phyloP scores from a whole-genome alignment of 169 alveolate species.

The Perkinsus olseni region DNA sequence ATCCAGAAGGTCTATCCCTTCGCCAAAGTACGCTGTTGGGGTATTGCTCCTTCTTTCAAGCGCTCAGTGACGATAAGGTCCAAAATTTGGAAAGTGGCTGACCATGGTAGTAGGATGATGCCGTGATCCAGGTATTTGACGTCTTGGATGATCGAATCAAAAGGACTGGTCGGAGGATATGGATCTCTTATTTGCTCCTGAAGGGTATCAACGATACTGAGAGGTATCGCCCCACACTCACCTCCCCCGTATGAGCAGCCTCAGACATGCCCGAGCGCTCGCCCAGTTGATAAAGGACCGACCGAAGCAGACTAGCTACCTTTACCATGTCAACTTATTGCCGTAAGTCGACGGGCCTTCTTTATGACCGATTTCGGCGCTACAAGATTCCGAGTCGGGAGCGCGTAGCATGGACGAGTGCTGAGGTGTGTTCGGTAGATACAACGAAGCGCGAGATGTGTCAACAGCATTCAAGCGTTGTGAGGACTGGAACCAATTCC shows the following conservation, averaged over 20 bases:
- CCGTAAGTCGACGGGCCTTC: constrained; percentile 23
- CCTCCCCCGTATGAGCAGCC: not conserved
- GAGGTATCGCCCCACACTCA: not conserved
- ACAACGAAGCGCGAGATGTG: constrained; percentile 3
- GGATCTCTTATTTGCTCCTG: constrained; percentile 65
- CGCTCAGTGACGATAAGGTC: too few relatives aligned
- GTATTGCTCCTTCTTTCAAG: too few relatives aligned
- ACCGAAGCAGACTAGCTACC: constrained; percentile 41
- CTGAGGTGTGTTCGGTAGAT: not conserved
- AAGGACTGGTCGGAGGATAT: constrained; percentile 63
- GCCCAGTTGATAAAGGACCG: constrained; percentile 41
- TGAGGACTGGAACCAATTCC: not conserved
- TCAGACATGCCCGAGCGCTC: constrained; percentile 51
- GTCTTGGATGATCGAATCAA: constrained; percentile 61
- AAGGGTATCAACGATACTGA: constrained; percentile 39
- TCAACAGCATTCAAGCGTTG: constrained; percentile 8
- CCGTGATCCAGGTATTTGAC: constrained; percentile 30
- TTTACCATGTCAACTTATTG: constrained; percentile 49
- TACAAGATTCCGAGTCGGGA: not conserved
- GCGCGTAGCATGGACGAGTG: not conserved
- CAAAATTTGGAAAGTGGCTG: too few relatives aligned
- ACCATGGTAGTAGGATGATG: not conserved
- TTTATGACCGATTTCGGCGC: constrained; percentile 7
- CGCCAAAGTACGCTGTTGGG: not conserved
- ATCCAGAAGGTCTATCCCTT: not conserved